These are phyloP conservation scores for Syzygium aromaticum DNA, from an alignment of 345 rosid genomes.

Conservation along the genomic window DNA sequence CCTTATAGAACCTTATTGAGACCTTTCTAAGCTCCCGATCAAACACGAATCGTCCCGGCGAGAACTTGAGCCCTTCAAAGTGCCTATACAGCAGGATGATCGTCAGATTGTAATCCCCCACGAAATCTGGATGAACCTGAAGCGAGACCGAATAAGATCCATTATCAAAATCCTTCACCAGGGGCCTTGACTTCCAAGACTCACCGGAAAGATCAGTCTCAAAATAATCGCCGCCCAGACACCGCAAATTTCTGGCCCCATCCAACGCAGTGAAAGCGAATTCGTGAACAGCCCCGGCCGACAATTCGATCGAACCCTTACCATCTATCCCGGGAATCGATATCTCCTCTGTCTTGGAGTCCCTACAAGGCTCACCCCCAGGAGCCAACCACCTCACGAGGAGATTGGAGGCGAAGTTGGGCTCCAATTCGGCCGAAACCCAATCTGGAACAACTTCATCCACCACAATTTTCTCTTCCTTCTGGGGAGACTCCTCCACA, in stretches of 20 bases:
- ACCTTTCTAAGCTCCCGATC: slow-evolving; percentile 44
- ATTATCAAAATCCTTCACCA: slow-evolving; percentile 66
- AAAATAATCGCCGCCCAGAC: slow-evolving; percentile 85
- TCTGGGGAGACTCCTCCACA: neutral
- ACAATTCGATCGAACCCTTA: slow-evolving; percentile 29
- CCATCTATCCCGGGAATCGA: slow-evolving; percentile 53
- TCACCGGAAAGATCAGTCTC: slow-evolving; percentile 86
- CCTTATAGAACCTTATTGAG: slow-evolving; percentile 30
- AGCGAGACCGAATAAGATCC: slow-evolving; percentile 65
- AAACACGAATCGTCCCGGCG: slow-evolving; percentile 53
- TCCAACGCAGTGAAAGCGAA: slow-evolving; percentile 57
- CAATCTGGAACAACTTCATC: slow-evolving; percentile 14
- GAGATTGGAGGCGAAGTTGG: slow-evolving; percentile 40
- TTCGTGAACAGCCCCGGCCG: slow-evolving; percentile 59
- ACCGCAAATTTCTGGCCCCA: slow-evolving; percentile 35
- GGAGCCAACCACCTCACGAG: slow-evolving; percentile 55
- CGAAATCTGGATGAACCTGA: slow-evolving; percentile 89
- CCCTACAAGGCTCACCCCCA: slow-evolving; percentile 60
- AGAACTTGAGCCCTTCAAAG: slow-evolving; percentile 65
- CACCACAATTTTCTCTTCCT: neutral
- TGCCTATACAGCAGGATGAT: slow-evolving; percentile 66
- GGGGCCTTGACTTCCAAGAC: slow-evolving; percentile 82
- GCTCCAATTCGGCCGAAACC: slow-evolving; percentile 42
- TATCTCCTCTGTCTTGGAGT: slow-evolving; percentile 45
- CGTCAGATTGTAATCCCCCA: slow-evolving; percentile 63